Evolutionary conservation across 148 eudicot genomes (phyloP), one percentile per base, ranked within the genome.

Genomic region (Salicornia ramosissima): DNA sequence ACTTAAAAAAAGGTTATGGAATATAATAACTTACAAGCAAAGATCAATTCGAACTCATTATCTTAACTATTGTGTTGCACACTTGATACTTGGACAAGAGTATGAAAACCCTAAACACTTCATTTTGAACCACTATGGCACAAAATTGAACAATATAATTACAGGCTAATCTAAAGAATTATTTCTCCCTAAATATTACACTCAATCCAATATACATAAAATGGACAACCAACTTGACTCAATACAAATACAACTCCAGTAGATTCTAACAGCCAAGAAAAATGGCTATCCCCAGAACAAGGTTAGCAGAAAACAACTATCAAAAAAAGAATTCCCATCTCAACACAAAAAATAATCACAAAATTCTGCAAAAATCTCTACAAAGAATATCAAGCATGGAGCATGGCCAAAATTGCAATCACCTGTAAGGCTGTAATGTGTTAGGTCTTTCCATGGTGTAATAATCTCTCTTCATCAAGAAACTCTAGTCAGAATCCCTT

Each of bases 291-390:
- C 6, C 74, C 49, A 5, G 55, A 69, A n/a, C 51, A 36, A 28
- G 72, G 73, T 62, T 69, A 29, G 33, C 55, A 64, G 46, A n/a
- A 39, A 66, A 65, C 28, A 13, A 28, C 66, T 11, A 36, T 29
- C 34, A 65, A 70, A 30, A 50, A 73, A 73, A 62, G 51, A 73
- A 54, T 54, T 45, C 24, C 34, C 42, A 31, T 54, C 34, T 53
- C 47, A 43, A 45, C 28, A 19, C 53, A 69, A 68, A 12, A 24
- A 61, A 30, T 36, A 33, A 50, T 1, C 19, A 31, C 33, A 24
- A 64, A 64, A 55, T 19, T 61, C 55, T 61, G 54, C n/a, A 21
- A 54, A 15, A 64, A 64, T 34, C 51, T 70, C 55, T 24, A 56
- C 60, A 65, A 51, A 30, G 36, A 67, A 57, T 53, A 53, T 56